Percentiles rank a stretch among this genome's conserved stretches.
These are phyloP conservation scores for Drechslera avenae DNA, from an alignment of 2,329 filamentous ascomycete genomes.

Conservation along the genomic window DNA sequence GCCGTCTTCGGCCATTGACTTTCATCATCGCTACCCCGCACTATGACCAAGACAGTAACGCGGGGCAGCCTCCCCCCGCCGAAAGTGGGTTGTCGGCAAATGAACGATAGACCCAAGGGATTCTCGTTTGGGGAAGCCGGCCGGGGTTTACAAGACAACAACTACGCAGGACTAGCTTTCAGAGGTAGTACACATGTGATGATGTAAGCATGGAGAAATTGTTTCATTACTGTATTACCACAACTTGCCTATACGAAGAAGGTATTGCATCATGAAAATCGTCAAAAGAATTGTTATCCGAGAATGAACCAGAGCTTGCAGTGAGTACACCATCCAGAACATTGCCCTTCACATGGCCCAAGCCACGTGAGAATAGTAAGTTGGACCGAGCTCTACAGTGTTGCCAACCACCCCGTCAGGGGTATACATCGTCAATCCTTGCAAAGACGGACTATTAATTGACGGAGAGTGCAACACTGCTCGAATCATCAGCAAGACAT, in stretches of 20 bases:
- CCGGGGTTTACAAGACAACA: no score
- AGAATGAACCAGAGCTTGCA: conserved; percentile 1
- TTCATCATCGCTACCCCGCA: conserved; percentile 28
- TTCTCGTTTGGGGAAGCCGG: conserved; percentile 18
- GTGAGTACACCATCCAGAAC: conserved; percentile 4
- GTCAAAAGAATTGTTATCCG: conserved; percentile 9
- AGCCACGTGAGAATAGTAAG: conserved; percentile 10
- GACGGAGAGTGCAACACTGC: conserved; percentile 27
- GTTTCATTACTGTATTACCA: conserved; percentile 19
- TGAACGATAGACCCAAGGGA: conserved; percentile 13
- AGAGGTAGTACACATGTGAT: no score
- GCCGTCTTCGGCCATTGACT: conserved; percentile 12
- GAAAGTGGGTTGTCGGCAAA: conserved; percentile 23
- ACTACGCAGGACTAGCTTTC: no score
- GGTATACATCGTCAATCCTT: conserved; percentile 42
- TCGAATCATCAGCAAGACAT: conserved; percentile 22
- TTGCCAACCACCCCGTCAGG: conserved; percentile 32
- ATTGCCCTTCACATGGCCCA: conserved; percentile 16
- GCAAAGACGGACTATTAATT: conserved; percentile 31
- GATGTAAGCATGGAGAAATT: conserved; percentile 14
- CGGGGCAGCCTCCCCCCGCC: conserved; percentile 23
- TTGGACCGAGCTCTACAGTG: conserved; percentile 9
- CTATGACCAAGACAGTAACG: conserved; percentile 21
- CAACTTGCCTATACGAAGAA: conserved; percentile 4
- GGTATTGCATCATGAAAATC: conserved; percentile 15